phyloP scores from a whole-genome alignment of 2,329 filamentous ascomycete genomes.

The Penicillium decumbens region DNA sequence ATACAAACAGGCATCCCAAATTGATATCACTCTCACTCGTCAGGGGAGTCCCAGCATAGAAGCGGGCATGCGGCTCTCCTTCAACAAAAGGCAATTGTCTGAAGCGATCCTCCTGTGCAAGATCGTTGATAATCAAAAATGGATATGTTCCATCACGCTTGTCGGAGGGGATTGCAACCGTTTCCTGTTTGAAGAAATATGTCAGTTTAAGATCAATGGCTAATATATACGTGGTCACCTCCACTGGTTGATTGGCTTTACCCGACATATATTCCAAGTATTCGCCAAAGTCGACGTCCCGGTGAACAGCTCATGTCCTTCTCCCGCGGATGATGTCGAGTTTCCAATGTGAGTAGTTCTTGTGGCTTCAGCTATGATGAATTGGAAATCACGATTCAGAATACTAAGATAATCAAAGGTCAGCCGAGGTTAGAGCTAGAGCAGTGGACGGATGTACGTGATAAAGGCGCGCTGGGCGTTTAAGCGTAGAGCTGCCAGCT shows the following conservation, averaged over 20 bases:
- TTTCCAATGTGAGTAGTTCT: not conserved
- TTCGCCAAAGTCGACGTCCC: not conserved
- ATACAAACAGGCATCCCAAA: constrained; percentile 28
- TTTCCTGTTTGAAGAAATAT: not conserved
- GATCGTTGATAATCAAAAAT: constrained; percentile 31
- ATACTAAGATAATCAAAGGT: constrained; percentile 3
- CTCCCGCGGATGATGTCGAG: not conserved
- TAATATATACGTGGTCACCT: too few species aligned
- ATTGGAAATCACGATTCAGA: constrained; percentile 13
- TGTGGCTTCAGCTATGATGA: constrained; percentile 16
- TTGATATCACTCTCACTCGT: constrained; percentile 49
- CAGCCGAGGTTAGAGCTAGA: not conserved
- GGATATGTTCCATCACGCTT: not conserved
- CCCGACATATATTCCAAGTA: constrained; percentile 13
- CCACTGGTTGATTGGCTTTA: not conserved
- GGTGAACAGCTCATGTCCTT: not conserved
- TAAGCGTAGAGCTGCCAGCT: not conserved
- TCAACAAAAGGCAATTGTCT: constrained; percentile 31
- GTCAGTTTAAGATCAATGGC: not conserved
- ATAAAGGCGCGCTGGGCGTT: not conserved
- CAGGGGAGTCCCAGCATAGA: constrained; percentile 55
- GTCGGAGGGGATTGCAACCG: not conserved
- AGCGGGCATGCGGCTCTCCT: constrained; percentile 42
- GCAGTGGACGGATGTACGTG: not conserved
- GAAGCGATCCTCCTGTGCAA: constrained; percentile 34